These are phyloP conservation scores for Leishmania gerbilli DNA, from an alignment of 208 protist species.

Conservation along the genomic window DNA sequence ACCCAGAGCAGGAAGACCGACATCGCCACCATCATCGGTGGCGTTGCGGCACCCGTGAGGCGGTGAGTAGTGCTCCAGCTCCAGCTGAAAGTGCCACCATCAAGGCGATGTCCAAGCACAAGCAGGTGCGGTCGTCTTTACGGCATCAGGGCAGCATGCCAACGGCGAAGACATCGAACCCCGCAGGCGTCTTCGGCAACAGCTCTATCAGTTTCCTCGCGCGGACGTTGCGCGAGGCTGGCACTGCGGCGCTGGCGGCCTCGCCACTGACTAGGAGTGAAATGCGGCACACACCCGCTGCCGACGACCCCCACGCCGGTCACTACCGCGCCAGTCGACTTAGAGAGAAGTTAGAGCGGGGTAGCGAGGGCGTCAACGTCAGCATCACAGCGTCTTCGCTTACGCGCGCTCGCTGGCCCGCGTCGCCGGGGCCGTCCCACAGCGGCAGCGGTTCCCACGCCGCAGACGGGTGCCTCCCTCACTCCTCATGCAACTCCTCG, in stretches of 20 bases:
- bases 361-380: not conserved
- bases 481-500: not conserved
- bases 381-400: not conserved
- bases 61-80: not conserved
- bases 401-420: not conserved
- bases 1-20: not conserved
- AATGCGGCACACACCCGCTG: not conserved
- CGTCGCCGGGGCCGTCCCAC: not conserved
- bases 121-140: not conserved
- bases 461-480: not conserved
- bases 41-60: not conserved
- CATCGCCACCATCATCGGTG: not conserved
- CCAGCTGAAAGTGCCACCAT: not conserved
- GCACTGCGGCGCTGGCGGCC: not conserved
- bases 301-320: not conserved
- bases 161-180: not conserved
- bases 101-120: not conserved
- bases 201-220: conserved; percentile 20
- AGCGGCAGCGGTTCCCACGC: not conserved
- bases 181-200: not conserved
- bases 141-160: conserved; percentile 8
- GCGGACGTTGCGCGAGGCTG: conserved; percentile 13
- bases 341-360: not conserved
- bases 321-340: not conserved
- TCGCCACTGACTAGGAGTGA: not conserved